These are phyloP conservation scores for Anisodus acutangulus DNA, from an alignment of 257 asterid genomes.

Conservation along the genomic window DNA sequence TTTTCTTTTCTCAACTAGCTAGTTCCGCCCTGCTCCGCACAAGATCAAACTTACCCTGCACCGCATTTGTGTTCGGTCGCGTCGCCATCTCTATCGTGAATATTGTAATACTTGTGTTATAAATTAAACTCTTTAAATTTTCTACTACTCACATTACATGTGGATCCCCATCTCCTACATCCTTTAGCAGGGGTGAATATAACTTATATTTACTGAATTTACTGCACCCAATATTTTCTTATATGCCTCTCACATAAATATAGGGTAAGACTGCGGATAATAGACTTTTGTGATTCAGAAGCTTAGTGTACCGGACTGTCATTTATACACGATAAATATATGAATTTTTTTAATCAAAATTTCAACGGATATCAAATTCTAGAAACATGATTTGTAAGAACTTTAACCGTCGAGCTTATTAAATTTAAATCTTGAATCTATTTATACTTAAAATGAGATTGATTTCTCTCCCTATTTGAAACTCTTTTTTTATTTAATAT, in stretches of 20 bases:
- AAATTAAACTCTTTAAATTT: background rate
- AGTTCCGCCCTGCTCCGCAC: background rate
- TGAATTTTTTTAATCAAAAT: no score
- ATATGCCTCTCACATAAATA: no score
- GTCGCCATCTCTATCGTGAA: background rate
- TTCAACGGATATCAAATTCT: no score
- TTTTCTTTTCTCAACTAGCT: no score
- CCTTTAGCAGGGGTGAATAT: background rate
- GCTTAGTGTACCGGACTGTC: no score
- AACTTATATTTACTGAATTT: background rate
- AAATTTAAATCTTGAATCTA: background rate
- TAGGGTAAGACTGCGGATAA: no score
- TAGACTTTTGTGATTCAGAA: no score
- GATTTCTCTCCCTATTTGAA: background rate
- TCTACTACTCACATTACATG: background rate
- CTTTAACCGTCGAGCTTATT: background rate
- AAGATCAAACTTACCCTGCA: background rate
- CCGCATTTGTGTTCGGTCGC: background rate
- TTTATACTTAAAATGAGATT: no score
- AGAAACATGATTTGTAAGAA: background rate
- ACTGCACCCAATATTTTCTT: background rate
- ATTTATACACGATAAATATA: no score
- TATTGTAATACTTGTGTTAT: background rate
- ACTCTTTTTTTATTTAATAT: constrained; percentile 32
- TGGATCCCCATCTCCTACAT: background rate